Percentiles rank a stretch among this genome's conserved stretches.
Conservation (phyloP, 2,329 filamentous ascomycete species). For the Cryphonectria parasitica region DNA sequence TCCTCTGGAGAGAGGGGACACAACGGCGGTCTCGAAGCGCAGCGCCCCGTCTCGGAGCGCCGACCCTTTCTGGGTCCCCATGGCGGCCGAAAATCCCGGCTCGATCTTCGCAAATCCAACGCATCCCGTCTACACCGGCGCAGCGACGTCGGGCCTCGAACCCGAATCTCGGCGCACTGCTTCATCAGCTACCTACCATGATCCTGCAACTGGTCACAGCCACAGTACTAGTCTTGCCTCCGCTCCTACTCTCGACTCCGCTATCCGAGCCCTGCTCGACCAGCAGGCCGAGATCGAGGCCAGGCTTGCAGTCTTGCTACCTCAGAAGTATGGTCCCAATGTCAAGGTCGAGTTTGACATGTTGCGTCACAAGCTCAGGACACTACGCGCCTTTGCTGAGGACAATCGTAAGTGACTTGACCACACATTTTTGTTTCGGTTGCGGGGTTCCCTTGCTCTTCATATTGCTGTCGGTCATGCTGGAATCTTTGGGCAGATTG, state of each 20-base stretch:
- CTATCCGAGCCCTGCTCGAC: conserved; percentile 51
- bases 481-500: not conserved
- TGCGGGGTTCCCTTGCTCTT: not conserved
- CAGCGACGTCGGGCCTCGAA: conserved; percentile 24
- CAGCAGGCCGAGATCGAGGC: conserved; percentile 59
- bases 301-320: conserved; percentile 52
- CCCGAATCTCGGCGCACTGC: conserved; percentile 21
- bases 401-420: conserved; percentile 50
- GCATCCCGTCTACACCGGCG: conserved; percentile 28
- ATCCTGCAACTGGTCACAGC: conserved; percentile 19
- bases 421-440: conserved; percentile 10
- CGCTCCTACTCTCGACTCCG: conserved; percentile 47
- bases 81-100: conserved; percentile 28
- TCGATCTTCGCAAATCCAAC: conserved; percentile 16
- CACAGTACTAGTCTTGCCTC: conserved; percentile 36
- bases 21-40: not conserved
- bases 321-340: conserved; percentile 52
- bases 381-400: conserved; percentile 52
- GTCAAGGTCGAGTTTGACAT: conserved; percentile 55
- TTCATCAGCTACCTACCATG: conserved; percentile 20
- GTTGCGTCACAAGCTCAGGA: conserved; percentile 58
- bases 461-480: conserved; percentile 15
- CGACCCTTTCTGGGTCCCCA: conserved; percentile 18
- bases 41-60: conserved; percentile 5
- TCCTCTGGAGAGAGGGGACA: not conserved